phyloP scores from a whole-genome alignment of 345 rosid genomes.

The Hibiscus syriacus region DNA sequence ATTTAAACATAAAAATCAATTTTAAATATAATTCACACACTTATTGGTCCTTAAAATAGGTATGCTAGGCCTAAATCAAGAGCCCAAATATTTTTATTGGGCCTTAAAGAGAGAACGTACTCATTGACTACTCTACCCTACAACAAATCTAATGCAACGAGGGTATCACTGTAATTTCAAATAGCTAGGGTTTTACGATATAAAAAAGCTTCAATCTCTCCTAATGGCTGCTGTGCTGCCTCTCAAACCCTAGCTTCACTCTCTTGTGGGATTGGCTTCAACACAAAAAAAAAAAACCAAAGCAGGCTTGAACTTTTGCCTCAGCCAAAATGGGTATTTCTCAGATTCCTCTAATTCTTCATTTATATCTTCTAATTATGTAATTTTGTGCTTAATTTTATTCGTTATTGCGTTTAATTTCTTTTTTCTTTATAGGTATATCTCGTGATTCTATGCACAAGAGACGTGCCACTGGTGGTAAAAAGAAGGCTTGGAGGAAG shows the following conservation, averaged over 20 bases:
- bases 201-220: background rate
- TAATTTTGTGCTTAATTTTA: background rate
- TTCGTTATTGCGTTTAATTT: background rate
- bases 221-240: background rate
- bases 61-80: background rate
- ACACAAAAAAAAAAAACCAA: background rate
- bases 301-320: background rate
- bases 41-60: too few relatives aligned
- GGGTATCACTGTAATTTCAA: constrained; percentile 21
- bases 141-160: background rate
- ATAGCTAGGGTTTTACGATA: background rate
- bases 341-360: background rate
- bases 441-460: too few relatives aligned
- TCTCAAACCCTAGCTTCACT: background rate
- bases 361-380: background rate
- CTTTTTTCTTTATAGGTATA: background rate
- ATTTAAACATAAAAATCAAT: too few relatives aligned
- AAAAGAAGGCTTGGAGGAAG: too few relatives aligned
- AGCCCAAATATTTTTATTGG: background rate
- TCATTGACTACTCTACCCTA: background rate
- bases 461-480: too few relatives aligned
- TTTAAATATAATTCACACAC: too few relatives aligned
- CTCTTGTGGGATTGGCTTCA: background rate
- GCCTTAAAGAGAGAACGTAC: background rate
- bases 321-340: background rate